Evolutionary conservation across 768 basidiomycete species (phyloP).

Genomic region (Amyloporia xantha): DNA sequence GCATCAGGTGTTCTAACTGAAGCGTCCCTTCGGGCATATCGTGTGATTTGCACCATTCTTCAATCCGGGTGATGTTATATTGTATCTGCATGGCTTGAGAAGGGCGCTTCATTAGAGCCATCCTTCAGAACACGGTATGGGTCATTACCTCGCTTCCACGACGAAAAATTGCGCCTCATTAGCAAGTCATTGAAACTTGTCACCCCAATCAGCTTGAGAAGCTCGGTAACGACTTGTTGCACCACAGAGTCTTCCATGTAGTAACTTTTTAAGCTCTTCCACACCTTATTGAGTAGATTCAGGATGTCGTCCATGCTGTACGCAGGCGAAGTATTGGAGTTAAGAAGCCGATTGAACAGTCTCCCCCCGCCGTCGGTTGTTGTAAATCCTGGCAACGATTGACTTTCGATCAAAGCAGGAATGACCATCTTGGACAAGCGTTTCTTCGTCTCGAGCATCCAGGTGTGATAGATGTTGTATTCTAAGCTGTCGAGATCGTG

Average conservation of each 20-base stretch:
- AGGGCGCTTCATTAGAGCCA: neutral
- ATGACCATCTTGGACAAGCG: conserved; percentile 96
- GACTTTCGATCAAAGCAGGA: conserved; percentile 96
- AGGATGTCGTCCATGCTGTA: conserved; percentile 98
- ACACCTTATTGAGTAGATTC: conserved; percentile 94
- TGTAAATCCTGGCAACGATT: conserved; percentile 95
- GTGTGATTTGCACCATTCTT: conserved; percentile 99
- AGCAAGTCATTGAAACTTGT: conserved; percentile 97
- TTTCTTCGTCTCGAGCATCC: conserved; percentile 99
- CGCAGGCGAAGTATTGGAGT: conserved; percentile 81
- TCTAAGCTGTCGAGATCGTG: conserved; percentile 97
- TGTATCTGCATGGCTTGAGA: conserved; percentile 97
- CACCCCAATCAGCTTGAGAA: conserved; percentile 92
- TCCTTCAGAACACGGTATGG: neutral
- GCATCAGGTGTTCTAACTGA: conserved; percentile 98
- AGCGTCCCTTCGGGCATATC: conserved; percentile 99
- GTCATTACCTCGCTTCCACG: conserved; percentile 91
- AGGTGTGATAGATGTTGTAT: conserved; percentile 99
- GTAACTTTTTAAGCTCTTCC: conserved; percentile 97
- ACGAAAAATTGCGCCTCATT: conserved; percentile 98
- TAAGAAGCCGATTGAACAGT: conserved; percentile 88
- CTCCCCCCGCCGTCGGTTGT: conserved; percentile 91
- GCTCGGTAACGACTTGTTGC: conserved; percentile 90
- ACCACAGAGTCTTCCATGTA: conserved; percentile 97
- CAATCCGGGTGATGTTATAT: conserved; percentile 96